These are phyloP conservation scores for Scytalidium lignicola DNA, from an alignment of 2,329 filamentous ascomycete genomes.

Conservation along the genomic window DNA sequence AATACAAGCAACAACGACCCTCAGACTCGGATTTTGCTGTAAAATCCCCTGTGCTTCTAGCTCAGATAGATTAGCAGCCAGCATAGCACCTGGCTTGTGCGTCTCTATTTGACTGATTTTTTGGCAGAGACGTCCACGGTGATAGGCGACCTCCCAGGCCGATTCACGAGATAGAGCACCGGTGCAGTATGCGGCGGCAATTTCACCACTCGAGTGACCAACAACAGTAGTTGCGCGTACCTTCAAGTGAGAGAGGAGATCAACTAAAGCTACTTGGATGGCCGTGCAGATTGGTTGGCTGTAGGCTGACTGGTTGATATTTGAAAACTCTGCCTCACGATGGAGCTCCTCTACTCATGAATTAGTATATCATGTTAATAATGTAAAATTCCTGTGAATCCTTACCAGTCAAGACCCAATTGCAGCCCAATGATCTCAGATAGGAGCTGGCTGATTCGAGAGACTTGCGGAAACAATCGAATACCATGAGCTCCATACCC, in stretches of 20 bases:
- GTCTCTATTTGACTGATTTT: constrained; percentile 12
- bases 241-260: constrained; percentile 36
- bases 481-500: constrained; percentile 1
- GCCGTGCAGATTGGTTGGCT: constrained; percentile 39
- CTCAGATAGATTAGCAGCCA: constrained; percentile 39
- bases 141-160: constrained; percentile 40
- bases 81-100: constrained; percentile 41
- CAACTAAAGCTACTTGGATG: constrained; percentile 39
- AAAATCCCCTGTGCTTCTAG: constrained; percentile 10
- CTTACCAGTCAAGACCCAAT: neutral
- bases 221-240: constrained; percentile 33
- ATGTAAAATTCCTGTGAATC: neutral
- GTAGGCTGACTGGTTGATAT: neutral
- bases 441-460: neutral
- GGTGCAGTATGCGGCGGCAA: constrained; percentile 39
- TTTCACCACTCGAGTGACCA: constrained; percentile 44
- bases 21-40: constrained; percentile 5
- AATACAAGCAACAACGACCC: constrained; percentile 28
- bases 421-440: neutral
- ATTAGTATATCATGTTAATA: neutral
- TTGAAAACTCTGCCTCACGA: neutral
- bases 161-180: constrained; percentile 26
- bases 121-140: constrained; percentile 26
- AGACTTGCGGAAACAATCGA: neutral
- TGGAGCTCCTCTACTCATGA: neutral